A percentile compares a stretch with the other conserved stretches of the same genome.
These are phyloP conservation scores for Magnusiomyces ingens DNA, from an alignment of 1,139 yeast species.

Conservation along the genomic window DNA sequence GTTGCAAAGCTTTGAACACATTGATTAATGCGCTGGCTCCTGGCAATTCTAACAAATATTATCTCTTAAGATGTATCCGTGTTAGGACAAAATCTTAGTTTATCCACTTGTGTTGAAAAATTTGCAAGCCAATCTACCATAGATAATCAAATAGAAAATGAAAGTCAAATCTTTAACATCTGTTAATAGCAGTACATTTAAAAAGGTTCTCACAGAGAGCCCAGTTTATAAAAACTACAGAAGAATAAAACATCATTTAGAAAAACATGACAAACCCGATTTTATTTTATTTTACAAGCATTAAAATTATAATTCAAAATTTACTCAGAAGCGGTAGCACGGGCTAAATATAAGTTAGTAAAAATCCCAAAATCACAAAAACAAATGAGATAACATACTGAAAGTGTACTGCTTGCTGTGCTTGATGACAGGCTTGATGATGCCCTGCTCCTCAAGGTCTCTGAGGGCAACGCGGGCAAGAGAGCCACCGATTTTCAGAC, in stretches of 20 bases:
- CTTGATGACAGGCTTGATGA: conserved; percentile 88
- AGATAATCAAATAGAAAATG: no score
- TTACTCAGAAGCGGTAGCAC: conserved; percentile 14
- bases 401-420: conserved; percentile 97
- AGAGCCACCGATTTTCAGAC: conserved; percentile 99
- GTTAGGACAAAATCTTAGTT: no score
- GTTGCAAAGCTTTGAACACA: no score
- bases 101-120: no score
- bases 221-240: background rate
- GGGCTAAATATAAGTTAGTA: conserved; percentile 11
- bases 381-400: conserved; percentile 32
- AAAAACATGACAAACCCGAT: background rate
- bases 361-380: background rate
- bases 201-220: no score
- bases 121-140: no score
- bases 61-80: no score
- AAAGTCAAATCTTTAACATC: no score
- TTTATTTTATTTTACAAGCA: conserved; percentile 7
- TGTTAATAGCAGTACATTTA: no score
- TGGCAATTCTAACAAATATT: no score
- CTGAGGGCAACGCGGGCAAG: conserved; percentile 96
- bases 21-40: no score
- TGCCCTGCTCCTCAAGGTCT: conserved; percentile 93
- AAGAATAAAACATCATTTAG: background rate
- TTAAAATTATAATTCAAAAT: conserved; percentile 6